Base-by-base conservation (phyloP, 371 early-diverging fungal genomes). In the Nematocida ausubeli region DNA sequence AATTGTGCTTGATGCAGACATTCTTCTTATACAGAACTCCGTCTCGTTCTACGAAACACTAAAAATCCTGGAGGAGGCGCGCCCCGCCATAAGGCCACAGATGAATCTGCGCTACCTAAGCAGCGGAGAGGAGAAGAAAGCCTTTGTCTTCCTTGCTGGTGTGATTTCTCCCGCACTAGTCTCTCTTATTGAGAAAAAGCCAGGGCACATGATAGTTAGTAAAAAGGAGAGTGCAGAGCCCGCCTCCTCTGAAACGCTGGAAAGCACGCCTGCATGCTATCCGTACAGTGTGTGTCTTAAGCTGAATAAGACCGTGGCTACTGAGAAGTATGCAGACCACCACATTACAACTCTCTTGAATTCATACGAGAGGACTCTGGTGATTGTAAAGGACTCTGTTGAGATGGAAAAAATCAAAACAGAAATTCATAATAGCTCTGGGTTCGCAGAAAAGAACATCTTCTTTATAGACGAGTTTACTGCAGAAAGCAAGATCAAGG, bases 61-160 rank as follows among this genome's bases (percentile, higher is more conserved):
- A 28, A 22, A 35, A 26, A 75, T 75, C 19, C 19, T 75, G 30
- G 49, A 75, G 51, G 78, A 75, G 39, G 22, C 65, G 12, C 4
- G 9, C 7, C 78, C 78, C 7, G 26, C 55, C 1, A 7, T 22
- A 47, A 34, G 16, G 26, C 26, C 47, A 51, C 3, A 40, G 4
- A 51, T 75, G 67, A 34, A 75, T 55, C 78, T 75, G 16, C 71
- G 47, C 34, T 75, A 75, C 32, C 39, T 75, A 32, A 75, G 78
- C 58, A 75, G 78, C 47, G 78, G 78, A 32, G 67, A 49, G 47
- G 78, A 75, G 35, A 75, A 67, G 39, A 75, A 64, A 37, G 5
- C 40, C 4, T 64, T 75, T 42, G 12, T 75, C 5, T 57, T 64
- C 28, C 51, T 65, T n/a, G 28, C 67, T 5, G 32, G 32, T 3